Evolutionary conservation across 108 stramenopile species (phyloP).

Genomic region (Schizochytrium sp.): DNA sequence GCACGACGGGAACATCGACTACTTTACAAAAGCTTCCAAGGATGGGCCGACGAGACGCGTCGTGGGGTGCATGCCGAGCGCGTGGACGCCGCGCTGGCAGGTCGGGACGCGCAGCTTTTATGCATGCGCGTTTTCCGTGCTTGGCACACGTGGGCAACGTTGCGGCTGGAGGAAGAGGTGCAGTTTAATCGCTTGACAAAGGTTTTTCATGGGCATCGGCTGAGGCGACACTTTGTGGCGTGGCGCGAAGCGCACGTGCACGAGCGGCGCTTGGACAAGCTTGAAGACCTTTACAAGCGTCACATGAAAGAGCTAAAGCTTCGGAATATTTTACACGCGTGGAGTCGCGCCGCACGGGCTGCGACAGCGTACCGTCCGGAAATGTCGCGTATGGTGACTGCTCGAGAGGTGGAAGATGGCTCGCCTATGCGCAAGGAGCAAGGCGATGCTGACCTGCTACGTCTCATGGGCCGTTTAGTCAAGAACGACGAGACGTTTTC

Average conservation of each 20-base stretch:
- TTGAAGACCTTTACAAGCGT: background rate
- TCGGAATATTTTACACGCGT: background rate
- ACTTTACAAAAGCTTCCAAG: background rate
- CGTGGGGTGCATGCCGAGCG: background rate
- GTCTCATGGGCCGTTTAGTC: background rate
- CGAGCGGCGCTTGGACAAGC: background rate
- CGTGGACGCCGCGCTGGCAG: background rate
- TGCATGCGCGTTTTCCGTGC: background rate
- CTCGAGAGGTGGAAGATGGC: background rate
- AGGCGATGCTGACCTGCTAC: background rate
- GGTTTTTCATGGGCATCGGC: background rate
- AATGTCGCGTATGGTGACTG: background rate
- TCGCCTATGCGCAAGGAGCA: background rate
- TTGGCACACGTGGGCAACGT: background rate
- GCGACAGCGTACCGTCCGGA: too few relatives aligned
- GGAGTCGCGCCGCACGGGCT: background rate
- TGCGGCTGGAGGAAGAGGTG: background rate
- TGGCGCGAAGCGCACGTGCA: background rate
- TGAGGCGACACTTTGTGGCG: background rate
- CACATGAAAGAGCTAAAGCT: background rate
- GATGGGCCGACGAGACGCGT: background rate
- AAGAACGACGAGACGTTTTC: background rate
- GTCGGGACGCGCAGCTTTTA: background rate
- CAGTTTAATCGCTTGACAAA: background rate
- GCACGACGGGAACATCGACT: background rate